Evolutionary conservation across 2,329 filamentous ascomycete genomes (phyloP).

Genomic region (Fusarium annulatum): DNA sequence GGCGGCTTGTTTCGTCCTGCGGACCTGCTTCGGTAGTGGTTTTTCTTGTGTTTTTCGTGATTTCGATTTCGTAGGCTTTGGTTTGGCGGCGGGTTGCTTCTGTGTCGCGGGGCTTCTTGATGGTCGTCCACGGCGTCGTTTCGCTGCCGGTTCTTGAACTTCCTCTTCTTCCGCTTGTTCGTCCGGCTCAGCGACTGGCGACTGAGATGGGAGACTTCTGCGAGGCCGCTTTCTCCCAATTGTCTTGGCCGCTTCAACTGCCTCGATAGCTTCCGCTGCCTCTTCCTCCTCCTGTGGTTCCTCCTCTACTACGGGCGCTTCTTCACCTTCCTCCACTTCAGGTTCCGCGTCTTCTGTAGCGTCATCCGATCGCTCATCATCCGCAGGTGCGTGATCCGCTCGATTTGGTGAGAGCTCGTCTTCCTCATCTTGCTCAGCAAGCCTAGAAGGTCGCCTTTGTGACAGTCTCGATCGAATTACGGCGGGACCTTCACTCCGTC

Average conservation of each 20-base stretch:
- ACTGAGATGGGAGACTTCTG: constrained; percentile 50
- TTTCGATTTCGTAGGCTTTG: constrained; percentile 32
- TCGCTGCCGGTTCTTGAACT: constrained; percentile 49
- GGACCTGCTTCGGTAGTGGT: constrained; percentile 27
- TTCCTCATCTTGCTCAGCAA: constrained; percentile 38
- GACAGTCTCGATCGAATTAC: constrained; percentile 48
- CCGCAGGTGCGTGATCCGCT: constrained; percentile 4
- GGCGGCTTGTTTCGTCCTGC: constrained; percentile 37
- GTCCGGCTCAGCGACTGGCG: constrained; percentile 56
- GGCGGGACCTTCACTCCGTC: constrained; percentile 49
- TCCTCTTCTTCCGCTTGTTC: constrained; percentile 42
- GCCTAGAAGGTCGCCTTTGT: constrained; percentile 35
- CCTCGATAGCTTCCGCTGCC: constrained; percentile 57
- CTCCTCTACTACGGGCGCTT: constrained; percentile 40
- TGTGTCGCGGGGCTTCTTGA: constrained; percentile 57
- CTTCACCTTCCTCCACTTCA: constrained; percentile 12
- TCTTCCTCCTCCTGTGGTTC: constrained; percentile 39
- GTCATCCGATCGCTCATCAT: constrained; percentile 27
- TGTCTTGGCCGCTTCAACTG: constrained; percentile 54
- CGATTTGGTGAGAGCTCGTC: constrained; percentile 51
- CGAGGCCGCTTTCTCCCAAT: constrained; percentile 59
- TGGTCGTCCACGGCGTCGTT: constrained; percentile 51
- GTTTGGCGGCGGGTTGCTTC: constrained; percentile 50
- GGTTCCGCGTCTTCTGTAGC: neutral
- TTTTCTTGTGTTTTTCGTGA: constrained; percentile 39